These are phyloP conservation scores for Spraguea lophii DNA, from an alignment of 371 early-diverging fungal genomes.

Conservation along the genomic window DNA sequence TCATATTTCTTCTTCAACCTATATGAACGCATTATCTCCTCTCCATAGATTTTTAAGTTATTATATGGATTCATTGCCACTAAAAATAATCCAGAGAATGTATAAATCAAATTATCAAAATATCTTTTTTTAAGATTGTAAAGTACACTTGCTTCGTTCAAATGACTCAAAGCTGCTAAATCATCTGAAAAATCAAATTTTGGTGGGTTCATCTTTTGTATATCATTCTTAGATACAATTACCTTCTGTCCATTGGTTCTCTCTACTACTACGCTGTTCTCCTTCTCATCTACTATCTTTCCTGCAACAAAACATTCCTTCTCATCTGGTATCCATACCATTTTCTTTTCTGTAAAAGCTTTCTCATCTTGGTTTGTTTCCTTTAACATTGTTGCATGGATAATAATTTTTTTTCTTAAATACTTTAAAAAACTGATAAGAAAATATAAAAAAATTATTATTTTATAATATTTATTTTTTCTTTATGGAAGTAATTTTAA, in stretches of 20 bases:
- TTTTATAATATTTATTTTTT: too few species aligned
- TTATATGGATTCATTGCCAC: constrained; percentile 95
- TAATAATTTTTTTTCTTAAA: too few species aligned
- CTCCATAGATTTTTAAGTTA: constrained; percentile 68
- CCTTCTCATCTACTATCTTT: not conserved
- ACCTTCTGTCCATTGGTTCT: not conserved
- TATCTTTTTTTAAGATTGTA: constrained; percentile 78
- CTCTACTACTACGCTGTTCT: not conserved
- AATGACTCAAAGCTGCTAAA: constrained; percentile 80
- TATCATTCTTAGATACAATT: constrained; percentile 47
- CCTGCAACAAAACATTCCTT: not conserved
- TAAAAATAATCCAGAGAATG: constrained; percentile 92
- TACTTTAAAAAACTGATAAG: too few species aligned
- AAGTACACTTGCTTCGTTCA: constrained; percentile 91
- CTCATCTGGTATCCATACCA: constrained; percentile 27
- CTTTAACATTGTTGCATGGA: too few species aligned
- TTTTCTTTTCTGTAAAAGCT: constrained; percentile 19
- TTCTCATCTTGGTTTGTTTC: not conserved
- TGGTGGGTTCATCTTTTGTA: constrained; percentile 89
- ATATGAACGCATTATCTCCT: constrained; percentile 52
- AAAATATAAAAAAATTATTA: too few species aligned
- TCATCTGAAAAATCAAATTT: constrained; percentile 92
- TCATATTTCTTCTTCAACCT: constrained; percentile 57
- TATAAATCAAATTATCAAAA: constrained; percentile 72
- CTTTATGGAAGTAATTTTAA: too few species aligned